These are phyloP conservation scores for Umbilicaria muhlenbergii DNA, from an alignment of 495 filamentous ascomycete species.

Conservation along the genomic window DNA sequence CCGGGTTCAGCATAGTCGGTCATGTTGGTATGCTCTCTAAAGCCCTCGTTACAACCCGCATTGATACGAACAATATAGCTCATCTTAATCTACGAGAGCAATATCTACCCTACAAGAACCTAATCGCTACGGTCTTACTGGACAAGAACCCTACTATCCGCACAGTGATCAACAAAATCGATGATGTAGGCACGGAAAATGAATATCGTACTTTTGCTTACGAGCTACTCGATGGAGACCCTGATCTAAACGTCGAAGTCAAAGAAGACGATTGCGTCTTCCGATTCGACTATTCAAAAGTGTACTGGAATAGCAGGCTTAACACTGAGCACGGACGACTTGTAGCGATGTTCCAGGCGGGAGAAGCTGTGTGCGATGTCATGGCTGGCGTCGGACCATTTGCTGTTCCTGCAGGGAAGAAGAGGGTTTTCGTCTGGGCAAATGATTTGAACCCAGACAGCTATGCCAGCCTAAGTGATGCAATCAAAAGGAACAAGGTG, in stretches of 20 bases:
- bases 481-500: constrained; percentile 65
- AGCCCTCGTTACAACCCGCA: not conserved
- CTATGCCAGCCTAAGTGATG: constrained; percentile 49
- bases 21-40: constrained; percentile 51
- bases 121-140: constrained; percentile 68
- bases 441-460: constrained; percentile 95
- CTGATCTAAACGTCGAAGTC: constrained; percentile 67
- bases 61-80: constrained; percentile 24
- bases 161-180: constrained; percentile 92
- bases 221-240: constrained; percentile 71
- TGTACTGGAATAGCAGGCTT: constrained; percentile 93
- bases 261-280: constrained; percentile 35
- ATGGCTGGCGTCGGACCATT: constrained; percentile 98
- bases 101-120: constrained; percentile 64
- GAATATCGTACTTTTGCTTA: constrained; percentile 86
- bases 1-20: constrained; percentile 71
- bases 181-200: constrained; percentile 70
- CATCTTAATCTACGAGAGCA: constrained; percentile 80
- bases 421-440: constrained; percentile 84
- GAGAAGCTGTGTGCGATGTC: constrained; percentile 86
- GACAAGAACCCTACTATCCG: constrained; percentile 71
- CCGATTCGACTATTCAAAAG: constrained; percentile 47
- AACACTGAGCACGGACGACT: constrained; percentile 77
- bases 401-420: constrained; percentile 80
- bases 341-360: constrained; percentile 57